These are phyloP conservation scores for Puccinia coronata DNA, from an alignment of 1,284 basidiomycete genomes.

Conservation along the genomic window DNA sequence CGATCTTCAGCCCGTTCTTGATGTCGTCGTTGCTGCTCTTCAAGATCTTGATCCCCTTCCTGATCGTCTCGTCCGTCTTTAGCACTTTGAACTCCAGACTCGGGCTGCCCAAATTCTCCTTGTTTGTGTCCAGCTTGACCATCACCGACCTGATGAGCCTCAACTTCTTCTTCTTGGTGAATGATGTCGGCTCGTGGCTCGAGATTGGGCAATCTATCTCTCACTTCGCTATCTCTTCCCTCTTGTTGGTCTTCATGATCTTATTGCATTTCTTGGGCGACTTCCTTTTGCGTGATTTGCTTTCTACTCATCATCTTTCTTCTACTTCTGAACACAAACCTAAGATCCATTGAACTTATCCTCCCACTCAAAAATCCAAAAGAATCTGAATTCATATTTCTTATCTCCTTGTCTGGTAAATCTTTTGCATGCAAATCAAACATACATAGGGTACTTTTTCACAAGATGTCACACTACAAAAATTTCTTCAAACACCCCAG, in stretches of 20 bases:
- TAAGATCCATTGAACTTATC: constrained; percentile 1
- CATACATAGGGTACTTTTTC: too few species aligned
- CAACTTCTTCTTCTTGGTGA: constrained; percentile 79
- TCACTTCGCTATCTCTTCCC: constrained; percentile 80
- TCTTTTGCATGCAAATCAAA: too few species aligned
- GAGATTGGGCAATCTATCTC: constrained; percentile 86
- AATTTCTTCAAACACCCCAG: too few species aligned
- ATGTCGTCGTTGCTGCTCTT: constrained; percentile 73
- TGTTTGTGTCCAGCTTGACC: constrained; percentile 43
- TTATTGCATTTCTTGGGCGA: constrained; percentile 48
- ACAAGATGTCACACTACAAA: too few species aligned
- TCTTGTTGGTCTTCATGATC: constrained; percentile 73
- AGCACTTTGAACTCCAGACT: constrained; percentile 64
- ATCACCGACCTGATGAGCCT: constrained; percentile 69
- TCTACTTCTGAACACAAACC: background rate
- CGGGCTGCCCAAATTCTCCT: constrained; percentile 31
- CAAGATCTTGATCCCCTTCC: constrained; percentile 78
- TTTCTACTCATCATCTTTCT: constrained; percentile 13
- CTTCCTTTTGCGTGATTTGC: constrained; percentile 37
- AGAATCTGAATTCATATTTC: background rate
- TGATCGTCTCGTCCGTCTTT: constrained; percentile 71
- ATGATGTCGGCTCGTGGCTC: constrained; percentile 81
- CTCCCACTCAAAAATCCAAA: background rate
- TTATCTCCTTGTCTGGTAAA: too few species aligned
- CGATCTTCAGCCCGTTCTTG: constrained; percentile 81